Evolutionary conservation across 148 eudicot species (phyloP).

Genomic region (Arbutus unedo): DNA sequence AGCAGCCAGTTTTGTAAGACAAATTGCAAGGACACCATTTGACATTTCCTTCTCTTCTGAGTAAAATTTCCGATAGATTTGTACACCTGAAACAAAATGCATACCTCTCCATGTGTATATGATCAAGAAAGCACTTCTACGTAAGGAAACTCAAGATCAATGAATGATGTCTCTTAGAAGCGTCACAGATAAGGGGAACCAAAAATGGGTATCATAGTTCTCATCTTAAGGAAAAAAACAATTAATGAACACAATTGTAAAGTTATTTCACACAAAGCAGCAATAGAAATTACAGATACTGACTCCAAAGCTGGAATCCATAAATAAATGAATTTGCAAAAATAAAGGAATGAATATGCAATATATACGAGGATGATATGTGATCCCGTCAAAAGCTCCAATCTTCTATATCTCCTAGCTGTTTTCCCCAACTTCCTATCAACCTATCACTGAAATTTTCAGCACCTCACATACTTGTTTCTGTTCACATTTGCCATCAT

Average conservation of each 20-base stretch:
- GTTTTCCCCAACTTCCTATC: background rate
- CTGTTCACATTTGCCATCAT: background rate
- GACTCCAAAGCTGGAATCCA: background rate
- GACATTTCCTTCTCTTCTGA: constrained; percentile 66
- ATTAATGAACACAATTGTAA: background rate
- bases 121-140: background rate
- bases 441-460: background rate
- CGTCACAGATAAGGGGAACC: background rate
- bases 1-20: constrained; percentile 39
- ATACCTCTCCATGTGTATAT: background rate
- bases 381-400: background rate
- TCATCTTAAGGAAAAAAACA: background rate
- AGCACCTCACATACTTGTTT: background rate
- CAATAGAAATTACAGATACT: background rate
- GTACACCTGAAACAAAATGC: constrained; percentile 46
- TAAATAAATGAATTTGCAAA: background rate
- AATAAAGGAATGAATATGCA: background rate
- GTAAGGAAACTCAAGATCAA: background rate
- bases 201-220: background rate
- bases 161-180: background rate
- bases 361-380: background rate
- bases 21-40: constrained; percentile 76
- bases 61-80: constrained; percentile 69
- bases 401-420: background rate
- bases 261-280: background rate